These are phyloP conservation scores for Fragaria vesca DNA, from an alignment of 306 rosid genomes.

Conservation along the genomic window DNA sequence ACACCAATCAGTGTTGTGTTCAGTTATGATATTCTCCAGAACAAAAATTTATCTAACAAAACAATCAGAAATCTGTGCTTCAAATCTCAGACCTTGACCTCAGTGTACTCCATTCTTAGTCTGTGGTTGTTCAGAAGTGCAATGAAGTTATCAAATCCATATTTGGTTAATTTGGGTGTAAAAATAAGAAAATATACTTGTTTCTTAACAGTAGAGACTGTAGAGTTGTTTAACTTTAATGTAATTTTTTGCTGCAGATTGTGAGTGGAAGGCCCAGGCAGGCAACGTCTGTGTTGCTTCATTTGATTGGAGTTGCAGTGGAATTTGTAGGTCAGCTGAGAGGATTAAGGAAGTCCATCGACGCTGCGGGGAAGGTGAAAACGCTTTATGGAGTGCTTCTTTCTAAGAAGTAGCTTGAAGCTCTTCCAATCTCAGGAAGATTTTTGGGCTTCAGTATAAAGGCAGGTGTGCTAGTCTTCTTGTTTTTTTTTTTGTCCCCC, in stretches of 20 bases:
- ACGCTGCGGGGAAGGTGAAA: conserved; percentile 95
- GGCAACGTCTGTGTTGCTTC: conserved; percentile 98
- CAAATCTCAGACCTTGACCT: background rate
- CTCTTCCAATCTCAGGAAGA: conserved; percentile 77
- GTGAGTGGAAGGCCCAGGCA: conserved; percentile 99
- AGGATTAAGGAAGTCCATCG: conserved; percentile 93
- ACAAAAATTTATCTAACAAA: background rate
- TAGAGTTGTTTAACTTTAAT: conserved; percentile 10
- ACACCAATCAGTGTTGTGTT: background rate
- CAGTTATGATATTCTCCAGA: background rate
- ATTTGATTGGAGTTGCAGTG: conserved; percentile 97
- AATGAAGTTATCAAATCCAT: background rate
- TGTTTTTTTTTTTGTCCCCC: background rate
- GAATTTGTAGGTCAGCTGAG: conserved; percentile 94
- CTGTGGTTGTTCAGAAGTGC: background rate
- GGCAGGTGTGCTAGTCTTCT: conserved; percentile 30
- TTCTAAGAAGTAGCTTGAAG: conserved; percentile 43
- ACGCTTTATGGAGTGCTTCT: conserved; percentile 84
- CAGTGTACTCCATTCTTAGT: background rate
- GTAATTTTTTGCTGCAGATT: conserved; percentile 58
- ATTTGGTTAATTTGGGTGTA: background rate
- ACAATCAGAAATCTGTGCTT: background rate
- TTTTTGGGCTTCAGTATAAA: conserved; percentile 21
- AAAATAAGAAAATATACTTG: background rate
- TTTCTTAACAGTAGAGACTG: conserved; percentile 1